Conservation (phyloP, 192 early-diverging fungal species). For the Geranomyces variabilis region DNA sequence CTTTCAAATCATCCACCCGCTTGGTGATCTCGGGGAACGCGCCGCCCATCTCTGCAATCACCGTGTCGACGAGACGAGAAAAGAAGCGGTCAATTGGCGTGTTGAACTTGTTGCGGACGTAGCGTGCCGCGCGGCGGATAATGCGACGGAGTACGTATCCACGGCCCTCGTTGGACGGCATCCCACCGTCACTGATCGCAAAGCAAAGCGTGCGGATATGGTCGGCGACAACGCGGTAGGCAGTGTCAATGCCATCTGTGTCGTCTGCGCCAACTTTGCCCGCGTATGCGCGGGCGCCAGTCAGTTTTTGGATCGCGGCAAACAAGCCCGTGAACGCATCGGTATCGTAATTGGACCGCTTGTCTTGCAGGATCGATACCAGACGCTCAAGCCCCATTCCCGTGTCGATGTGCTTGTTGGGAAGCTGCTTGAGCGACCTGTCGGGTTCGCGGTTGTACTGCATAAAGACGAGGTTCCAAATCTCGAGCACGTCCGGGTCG, state of each 20-base stretch:
- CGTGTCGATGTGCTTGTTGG: constrained; percentile 97
- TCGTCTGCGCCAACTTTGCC: constrained; percentile 84
- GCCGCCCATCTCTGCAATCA: constrained; percentile 87
- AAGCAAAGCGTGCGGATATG: constrained; percentile 96
- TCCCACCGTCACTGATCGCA: constrained; percentile 93
- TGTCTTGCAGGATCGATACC: constrained; percentile 91
- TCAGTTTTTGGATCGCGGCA: constrained; percentile 79
- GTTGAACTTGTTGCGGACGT: constrained; percentile 89
- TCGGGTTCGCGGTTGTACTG: constrained; percentile 97
- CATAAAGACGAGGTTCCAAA: constrained; percentile 99
- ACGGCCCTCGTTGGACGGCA: constrained; percentile 97
- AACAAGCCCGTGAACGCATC: constrained; percentile 89
- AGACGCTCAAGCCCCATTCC: constrained; percentile 97
- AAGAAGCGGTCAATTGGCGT: constrained; percentile 93
- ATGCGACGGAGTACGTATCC: constrained; percentile 98
- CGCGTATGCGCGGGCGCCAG: constrained; percentile 80
- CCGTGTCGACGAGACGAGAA: constrained; percentile 86
- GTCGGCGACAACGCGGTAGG: constrained; percentile 98
- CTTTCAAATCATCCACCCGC: constrained; percentile 83
- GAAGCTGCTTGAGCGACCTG: constrained; percentile 81
- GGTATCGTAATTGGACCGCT: constrained; percentile 97
- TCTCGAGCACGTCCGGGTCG: constrained; percentile 96
- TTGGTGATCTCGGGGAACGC: constrained; percentile 87
- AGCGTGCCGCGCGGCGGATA: constrained; percentile 90
- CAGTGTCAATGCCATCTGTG: constrained; percentile 93